These are phyloP conservation scores for Fistulina hepatica DNA, from an alignment of 1,284 basidiomycete genomes.

Conservation along the genomic window DNA sequence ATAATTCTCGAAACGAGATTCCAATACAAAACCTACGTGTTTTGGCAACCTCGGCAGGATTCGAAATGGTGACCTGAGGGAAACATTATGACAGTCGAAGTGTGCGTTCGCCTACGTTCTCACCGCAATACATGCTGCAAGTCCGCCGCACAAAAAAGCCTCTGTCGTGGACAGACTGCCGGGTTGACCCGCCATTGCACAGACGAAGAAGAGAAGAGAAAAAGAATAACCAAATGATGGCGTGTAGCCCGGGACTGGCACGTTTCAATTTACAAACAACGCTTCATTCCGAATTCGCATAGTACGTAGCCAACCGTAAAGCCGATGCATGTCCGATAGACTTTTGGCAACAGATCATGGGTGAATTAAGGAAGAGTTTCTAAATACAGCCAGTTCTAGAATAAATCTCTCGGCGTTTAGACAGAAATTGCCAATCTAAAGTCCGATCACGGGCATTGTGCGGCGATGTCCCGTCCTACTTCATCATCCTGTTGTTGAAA, in stretches of 20 bases:
- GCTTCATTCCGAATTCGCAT: too few relatives aligned
- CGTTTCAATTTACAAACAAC: too few relatives aligned
- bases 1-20: neutral
- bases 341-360: too few relatives aligned
- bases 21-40: slow-evolving; percentile 52
- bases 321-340: too few relatives aligned
- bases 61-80: slow-evolving; percentile 67
- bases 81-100: neutral
- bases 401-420: too few relatives aligned
- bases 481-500: neutral
- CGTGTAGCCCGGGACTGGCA: too few relatives aligned
- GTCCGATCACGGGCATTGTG: neutral
- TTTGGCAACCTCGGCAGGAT: slow-evolving; percentile 87
- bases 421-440: too few relatives aligned
- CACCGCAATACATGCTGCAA: slow-evolving; percentile 84
- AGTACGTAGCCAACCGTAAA: too few relatives aligned
- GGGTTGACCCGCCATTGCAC: slow-evolving; percentile 14
- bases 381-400: too few relatives aligned
- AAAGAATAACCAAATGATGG: neutral
- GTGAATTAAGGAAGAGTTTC: too few relatives aligned
- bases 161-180: slow-evolving; percentile 51
- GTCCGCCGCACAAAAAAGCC: slow-evolving; percentile 76
- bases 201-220: slow-evolving; percentile 5
- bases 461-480: neutral
- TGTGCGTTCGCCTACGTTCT: slow-evolving; percentile 16